A percentile compares a stretch with the other conserved stretches of the same genome.
phyloP scores from a whole-genome alignment of 2,329 filamentous ascomycete species.

The Phymatotrichopsis omnivora region DNA sequence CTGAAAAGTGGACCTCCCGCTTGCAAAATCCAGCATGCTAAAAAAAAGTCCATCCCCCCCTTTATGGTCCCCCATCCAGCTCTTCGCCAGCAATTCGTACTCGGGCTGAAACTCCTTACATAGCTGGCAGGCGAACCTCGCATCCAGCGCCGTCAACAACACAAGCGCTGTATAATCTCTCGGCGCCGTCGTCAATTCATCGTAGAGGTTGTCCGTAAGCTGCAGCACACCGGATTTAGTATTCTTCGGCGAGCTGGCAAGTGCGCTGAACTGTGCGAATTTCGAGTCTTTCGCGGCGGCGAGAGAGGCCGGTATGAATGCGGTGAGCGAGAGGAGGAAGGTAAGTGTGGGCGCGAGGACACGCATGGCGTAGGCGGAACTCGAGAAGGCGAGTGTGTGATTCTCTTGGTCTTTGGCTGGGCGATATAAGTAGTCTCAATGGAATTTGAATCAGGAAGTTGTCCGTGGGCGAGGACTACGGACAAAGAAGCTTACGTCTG shows the following conservation, averaged over 20 bases:
- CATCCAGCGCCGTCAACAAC: conserved; percentile 75
- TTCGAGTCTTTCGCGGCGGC: conserved; percentile 15
- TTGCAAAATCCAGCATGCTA: conserved; percentile 74
- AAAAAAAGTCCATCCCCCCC: conserved; percentile 63
- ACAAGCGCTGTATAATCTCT: conserved; percentile 77
- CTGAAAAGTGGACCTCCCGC: conserved; percentile 77
- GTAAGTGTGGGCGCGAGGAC: conserved; percentile 17
- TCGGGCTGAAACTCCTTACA: conserved; percentile 90
- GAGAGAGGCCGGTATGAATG: conserved; percentile 2
- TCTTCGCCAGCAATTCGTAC: conserved; percentile 76
- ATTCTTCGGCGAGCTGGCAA: conserved; percentile 21
- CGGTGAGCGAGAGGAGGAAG: conserved; percentile 16
- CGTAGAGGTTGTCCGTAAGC: conserved; percentile 66
- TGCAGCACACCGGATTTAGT: conserved; percentile 35
- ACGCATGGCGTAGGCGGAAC: conserved; percentile 16
- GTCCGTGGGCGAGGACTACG: too few species aligned
- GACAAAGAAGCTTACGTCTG: neutral
- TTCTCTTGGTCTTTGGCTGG: conserved; percentile 7
- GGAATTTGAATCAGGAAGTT: too few species aligned
- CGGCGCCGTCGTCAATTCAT: conserved; percentile 61
- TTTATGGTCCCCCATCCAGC: conserved; percentile 80
- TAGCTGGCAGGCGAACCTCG: conserved; percentile 71
- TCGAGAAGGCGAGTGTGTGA: neutral
- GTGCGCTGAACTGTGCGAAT: conserved; percentile 23
- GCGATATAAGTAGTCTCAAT: too few species aligned